A percentile compares a stretch with the other conserved stretches of the same genome.
Conservation (phyloP, 306 rosid species). For the Malus orientalis region DNA sequence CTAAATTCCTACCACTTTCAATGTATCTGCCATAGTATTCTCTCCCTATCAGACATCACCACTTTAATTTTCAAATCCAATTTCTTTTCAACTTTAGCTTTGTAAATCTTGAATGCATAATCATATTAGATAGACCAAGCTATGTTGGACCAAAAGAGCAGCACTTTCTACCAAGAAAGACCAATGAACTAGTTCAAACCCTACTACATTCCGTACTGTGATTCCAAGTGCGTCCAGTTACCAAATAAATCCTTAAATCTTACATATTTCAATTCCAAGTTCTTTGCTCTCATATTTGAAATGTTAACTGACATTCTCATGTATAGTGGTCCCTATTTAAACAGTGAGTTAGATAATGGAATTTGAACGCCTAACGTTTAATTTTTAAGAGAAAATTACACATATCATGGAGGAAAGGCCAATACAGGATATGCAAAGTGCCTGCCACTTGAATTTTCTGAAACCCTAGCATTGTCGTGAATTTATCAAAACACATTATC, state of each 20-base stretch:
- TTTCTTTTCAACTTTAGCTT: too few relatives aligned
- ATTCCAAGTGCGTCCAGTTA: too few relatives aligned
- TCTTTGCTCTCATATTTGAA: not conserved
- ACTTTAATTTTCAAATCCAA: too few relatives aligned
- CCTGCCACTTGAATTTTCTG: slow-evolving; percentile 46
- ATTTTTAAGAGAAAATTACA: not conserved
- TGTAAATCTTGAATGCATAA: not conserved
- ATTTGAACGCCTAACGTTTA: not conserved
- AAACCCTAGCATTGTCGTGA: slow-evolving; percentile 56
- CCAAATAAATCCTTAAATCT: too few relatives aligned
- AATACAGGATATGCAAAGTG: slow-evolving; percentile 64
- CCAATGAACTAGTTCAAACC: not conserved
- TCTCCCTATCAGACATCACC: too few relatives aligned
- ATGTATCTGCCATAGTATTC: too few relatives aligned
- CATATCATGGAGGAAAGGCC: slow-evolving; percentile 91
- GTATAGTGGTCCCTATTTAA: not conserved
- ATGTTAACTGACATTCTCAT: not conserved
- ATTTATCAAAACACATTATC: slow-evolving; percentile 5
- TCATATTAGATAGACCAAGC: not conserved
- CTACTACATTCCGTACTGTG: not conserved
- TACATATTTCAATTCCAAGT: too few relatives aligned
- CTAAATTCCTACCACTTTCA: too few relatives aligned
- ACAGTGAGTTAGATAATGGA: not conserved
- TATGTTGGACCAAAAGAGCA: not conserved
- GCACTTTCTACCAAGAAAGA: not conserved